Percentiles rank a stretch among this genome's conserved stretches.
phyloP scores from a whole-genome alignment of 2,329 filamentous ascomycete species.

The Verticillium albo-atrum region DNA sequence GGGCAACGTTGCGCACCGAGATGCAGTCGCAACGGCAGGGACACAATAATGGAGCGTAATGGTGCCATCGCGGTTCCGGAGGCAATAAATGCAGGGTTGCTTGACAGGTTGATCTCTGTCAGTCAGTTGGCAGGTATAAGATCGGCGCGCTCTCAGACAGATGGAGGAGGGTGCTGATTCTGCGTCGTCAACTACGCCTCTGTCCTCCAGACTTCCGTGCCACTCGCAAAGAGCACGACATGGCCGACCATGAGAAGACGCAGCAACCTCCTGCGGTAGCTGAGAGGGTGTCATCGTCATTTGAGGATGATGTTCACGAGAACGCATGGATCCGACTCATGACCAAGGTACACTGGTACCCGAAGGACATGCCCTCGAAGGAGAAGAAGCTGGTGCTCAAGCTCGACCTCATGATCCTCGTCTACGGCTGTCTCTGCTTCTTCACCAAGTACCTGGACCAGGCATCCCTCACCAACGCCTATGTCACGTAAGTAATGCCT shows the following conservation, averaged over 20 bases:
- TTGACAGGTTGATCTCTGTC: neutral
- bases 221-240: neutral
- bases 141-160: neutral
- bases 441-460: conserved; percentile 35
- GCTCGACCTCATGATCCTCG: conserved; percentile 30
- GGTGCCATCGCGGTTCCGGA: neutral
- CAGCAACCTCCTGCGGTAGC: neutral
- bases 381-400: conserved; percentile 30
- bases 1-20: neutral
- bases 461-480: conserved; percentile 30
- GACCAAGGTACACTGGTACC: conserved; percentile 26
- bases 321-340: conserved; percentile 21
- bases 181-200: neutral
- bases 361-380: conserved; percentile 19
- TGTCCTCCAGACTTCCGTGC: neutral
- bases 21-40: neutral
- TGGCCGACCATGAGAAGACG: neutral
- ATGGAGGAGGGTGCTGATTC: neutral
- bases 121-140: neutral
- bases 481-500: conserved; percentile 22
- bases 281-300: neutral
- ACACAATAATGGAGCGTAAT: neutral
- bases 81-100: neutral
- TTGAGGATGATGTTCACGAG: conserved; percentile 2
- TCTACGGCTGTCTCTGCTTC: conserved; percentile 32